Percentiles rank a stretch among this genome's conserved stretches.
Evolutionary conservation across 805 yeast genomes (phyloP).

Genomic region (Kodamaea restingae): DNA sequence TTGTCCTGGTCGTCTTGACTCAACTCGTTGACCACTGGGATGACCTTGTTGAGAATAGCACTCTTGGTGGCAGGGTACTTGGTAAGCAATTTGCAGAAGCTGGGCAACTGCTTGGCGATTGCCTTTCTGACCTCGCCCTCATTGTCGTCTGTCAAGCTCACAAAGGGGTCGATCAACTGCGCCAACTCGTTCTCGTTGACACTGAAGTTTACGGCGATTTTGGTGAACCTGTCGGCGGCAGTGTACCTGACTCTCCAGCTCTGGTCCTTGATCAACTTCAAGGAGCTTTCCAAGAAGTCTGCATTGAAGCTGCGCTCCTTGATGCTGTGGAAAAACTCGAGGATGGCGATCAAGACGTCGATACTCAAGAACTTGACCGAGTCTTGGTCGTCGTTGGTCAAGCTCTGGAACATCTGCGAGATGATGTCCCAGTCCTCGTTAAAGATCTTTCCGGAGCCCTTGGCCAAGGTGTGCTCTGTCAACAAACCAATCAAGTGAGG

Average conservation of each 20-base stretch:
- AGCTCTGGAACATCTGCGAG: conserved; percentile 73
- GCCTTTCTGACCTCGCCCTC: conserved; percentile 98
- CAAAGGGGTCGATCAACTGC: conserved; percentile 66
- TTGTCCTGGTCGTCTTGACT: conserved; percentile 89
- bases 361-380: conserved; percentile 88
- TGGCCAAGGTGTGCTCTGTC: conserved; percentile 34
- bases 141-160: conserved; percentile 77
- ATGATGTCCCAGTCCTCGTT: conserved; percentile 73
- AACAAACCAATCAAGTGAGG: conserved; percentile 65
- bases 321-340: conserved; percentile 59
- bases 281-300: conserved; percentile 60
- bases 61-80: conserved; percentile 34
- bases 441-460: conserved; percentile 34
- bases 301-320: conserved; percentile 56
- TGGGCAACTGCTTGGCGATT: conserved; percentile 85
- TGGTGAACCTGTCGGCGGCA: conserved; percentile 91
- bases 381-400: conserved; percentile 86
- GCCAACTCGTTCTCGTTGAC: conserved; percentile 51
- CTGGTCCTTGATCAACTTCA: conserved; percentile 75
- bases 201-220: conserved; percentile 62
- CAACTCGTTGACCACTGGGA: conserved; percentile 79
- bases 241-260: conserved; percentile 98
- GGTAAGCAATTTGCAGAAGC: conserved; percentile 52
- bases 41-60: conserved; percentile 60
- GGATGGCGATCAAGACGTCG: conserved; percentile 80